Base-by-base conservation (phyloP, 1,284 basidiomycete species). In the Ustilago vetiveriae region DNA sequence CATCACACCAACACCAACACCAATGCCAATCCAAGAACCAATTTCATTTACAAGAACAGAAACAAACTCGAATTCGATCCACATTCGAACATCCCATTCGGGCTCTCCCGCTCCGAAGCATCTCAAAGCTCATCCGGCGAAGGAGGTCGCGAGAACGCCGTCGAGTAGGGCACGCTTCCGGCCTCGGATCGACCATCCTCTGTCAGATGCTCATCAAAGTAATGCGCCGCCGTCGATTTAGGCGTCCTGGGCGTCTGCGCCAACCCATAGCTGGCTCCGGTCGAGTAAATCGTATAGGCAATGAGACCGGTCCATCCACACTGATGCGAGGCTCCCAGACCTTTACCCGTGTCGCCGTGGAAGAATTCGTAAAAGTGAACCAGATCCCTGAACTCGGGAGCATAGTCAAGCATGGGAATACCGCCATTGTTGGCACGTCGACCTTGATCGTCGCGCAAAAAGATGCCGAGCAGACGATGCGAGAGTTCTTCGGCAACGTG, bases 321-420 rank as follows among this genome's bases (percentile, higher is more conserved):
- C 83, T 98, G 95, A 84, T 98, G 95, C 6, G 92, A 94, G 1
- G 95, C 95, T 35, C 95, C 95, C 19, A 76, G 59, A 21, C 95
- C 95, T 57, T 89, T 88, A 10, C 94, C 95, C 62, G 86, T 89
- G 78, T 98, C 92, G 23, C 89, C 94, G 82, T 98, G 91, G 89
- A 98, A 98, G 85, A 91, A 97, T 90, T 95, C 94, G 82, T 94
- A 90, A 86, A 97, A 97, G 86, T 90, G 92, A 38, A 96, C 89
- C 80, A 97, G 95, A 82, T 98, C 93, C 41, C 92, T 87, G 87
- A 98, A 98, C 84, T 97, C 87, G n/a, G 94, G 92, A 82, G 98
- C 95, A 58, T 87, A 85, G 83, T 98, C 91, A 68, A 98, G 84
- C 83, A 90, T 92, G 23, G 88, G 85, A 78, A 90, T 90, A 14